A percentile compares a stretch with the other conserved stretches of the same genome.
Conservation (phyloP, 78 protist genomes). For the slime mould (Dictyostelium discoideum) region DNA sequence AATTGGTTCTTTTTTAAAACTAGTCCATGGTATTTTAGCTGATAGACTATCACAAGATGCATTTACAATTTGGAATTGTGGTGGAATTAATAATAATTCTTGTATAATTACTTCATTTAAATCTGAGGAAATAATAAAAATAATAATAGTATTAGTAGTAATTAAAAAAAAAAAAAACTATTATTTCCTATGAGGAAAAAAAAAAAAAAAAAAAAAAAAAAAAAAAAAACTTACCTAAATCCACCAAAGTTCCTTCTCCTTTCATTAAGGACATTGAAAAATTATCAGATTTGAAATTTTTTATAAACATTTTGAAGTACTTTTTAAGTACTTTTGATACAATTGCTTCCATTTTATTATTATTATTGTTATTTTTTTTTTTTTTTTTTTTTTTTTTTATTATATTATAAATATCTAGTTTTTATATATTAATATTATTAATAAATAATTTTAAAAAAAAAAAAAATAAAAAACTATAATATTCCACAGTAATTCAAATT, state of each 20-base stretch:
- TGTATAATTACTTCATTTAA: conserved; percentile 64
- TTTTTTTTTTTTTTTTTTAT: not conserved
- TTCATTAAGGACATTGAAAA: conserved; percentile 70
- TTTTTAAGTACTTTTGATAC: conserved; percentile 72
- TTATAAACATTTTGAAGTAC: conserved; percentile 64
- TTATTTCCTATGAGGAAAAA: not conserved
- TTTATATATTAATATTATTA: not conserved
- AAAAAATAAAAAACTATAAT: not conserved
- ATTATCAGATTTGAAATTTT: conserved; percentile 69
- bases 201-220: not conserved
- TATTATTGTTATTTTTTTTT: too few relatives aligned
- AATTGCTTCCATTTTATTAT: conserved; percentile 57
- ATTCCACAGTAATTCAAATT: not conserved
- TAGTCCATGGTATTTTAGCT: conserved; percentile 69
- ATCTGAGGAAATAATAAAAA: not conserved
- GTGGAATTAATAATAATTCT: conserved; percentile 64
- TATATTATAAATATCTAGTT: not conserved
- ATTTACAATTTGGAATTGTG: conserved; percentile 52
- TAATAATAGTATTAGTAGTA: too few relatives aligned
- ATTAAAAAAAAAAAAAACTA: not conserved
- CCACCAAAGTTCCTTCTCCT: conserved; percentile 75
- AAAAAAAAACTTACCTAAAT: conserved; percentile 11
- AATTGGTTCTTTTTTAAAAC: conserved; percentile 52
- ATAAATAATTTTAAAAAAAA: too few relatives aligned
- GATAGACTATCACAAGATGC: conserved; percentile 53